Evolutionary conservation across 768 basidiomycete genomes (phyloP), one percentile per base, ranked within the genome.

Genomic region (Rickenella mellea): DNA sequence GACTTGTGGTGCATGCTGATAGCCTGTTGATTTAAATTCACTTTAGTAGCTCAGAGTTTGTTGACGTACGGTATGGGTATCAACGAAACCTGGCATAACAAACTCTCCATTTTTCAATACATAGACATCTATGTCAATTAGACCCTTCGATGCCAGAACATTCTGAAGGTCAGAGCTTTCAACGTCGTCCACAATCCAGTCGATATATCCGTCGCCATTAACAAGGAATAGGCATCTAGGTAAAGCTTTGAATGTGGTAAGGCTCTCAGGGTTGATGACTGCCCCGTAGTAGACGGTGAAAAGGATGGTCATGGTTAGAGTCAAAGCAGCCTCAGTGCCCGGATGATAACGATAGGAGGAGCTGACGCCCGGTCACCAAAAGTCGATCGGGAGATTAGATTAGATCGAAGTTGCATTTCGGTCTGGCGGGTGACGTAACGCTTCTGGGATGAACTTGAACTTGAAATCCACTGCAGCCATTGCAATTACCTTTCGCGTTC

Each of bases 41-140:
- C 29, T n/a, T 2, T 11, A 28, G 5, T 41, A 36, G 2, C 2
- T 11, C 14, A 19, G n/a, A 25, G 3, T 19, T 15, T 37, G 14
- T n/a, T 12, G 25, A 58, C 82, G 56, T 55, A 91, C 91, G 26
- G 83, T 87, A 61, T 94, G 91, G 24, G 91, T 94, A 67, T 96
- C 92, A 41, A 93, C 66, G 57, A 94, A 78, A 3, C 92, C 92
- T 5, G 92, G 92, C 54, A 89, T 75, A 43, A 94, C 53, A 55
- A 91, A 92, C 49, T 74, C 65, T 6, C 69, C 70, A 6, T 55
- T 31, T 46, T 71, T 58, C 5, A 71, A 55, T 31, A 71, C 32
- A 24, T 60, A 52, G 29, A 55, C 44, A 5, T 48, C 49, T 1
- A 56, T 52, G 19, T 72, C 63, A 7, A 59, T 33, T 15, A 64